Evolutionary conservation across 257 asterid species (phyloP).

Genomic region (Sherardia arvensis): DNA sequence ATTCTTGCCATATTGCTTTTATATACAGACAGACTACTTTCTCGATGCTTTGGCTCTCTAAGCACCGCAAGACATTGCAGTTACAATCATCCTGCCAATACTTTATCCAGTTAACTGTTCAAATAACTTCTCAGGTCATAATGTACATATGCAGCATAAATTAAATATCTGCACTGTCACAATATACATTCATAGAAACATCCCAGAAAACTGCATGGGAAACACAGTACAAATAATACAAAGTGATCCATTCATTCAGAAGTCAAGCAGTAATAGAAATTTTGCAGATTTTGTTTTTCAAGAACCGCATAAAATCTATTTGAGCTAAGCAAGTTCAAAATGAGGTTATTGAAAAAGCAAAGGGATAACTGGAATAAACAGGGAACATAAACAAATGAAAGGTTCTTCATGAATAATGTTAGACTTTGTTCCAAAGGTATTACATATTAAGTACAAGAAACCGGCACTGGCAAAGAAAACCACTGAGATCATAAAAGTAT

Average conservation of each 20-base stretch:
- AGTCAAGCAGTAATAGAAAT: neutral
- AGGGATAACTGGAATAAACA: neutral
- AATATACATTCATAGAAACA: neutral
- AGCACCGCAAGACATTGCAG: neutral
- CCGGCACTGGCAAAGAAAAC: neutral
- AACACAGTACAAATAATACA: neutral
- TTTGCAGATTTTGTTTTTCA: neutral
- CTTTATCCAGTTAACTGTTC: neutral
- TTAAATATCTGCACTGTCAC: neutral
- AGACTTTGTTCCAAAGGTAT: neutral
- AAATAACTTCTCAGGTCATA: neutral
- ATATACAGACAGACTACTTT: neutral
- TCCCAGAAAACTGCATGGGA: neutral
- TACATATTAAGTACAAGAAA: constrained; percentile 1
- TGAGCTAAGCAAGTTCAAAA: neutral
- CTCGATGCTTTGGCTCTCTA: neutral
- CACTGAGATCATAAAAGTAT: neutral
- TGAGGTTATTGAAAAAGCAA: neutral
- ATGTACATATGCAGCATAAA: neutral
- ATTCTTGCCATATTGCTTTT: neutral
- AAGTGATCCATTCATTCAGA: neutral
- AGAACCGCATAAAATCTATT: neutral
- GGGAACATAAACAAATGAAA: neutral
- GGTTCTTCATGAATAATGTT: neutral
- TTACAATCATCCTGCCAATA: neutral